Percentiles rank a stretch among this genome's conserved stretches.
phyloP scores from a whole-genome alignment of 805 yeast species.

The Myxozyma udenii region DNA sequence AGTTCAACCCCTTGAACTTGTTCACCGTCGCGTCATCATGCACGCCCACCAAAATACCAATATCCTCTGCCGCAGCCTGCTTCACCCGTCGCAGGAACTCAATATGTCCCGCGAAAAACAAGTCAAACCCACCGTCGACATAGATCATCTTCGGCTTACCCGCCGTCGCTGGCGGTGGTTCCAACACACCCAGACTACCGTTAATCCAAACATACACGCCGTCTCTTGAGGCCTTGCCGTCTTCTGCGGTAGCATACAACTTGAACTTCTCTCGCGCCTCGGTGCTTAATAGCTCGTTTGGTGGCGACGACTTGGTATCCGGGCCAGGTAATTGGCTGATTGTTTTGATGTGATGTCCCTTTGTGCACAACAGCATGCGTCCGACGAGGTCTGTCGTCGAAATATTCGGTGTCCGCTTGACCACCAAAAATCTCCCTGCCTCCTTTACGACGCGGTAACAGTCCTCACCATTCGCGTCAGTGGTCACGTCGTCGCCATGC shows the following conservation, averaged over 20 bases:
- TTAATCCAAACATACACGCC: constrained; percentile 51
- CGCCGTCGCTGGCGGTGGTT: constrained; percentile 28
- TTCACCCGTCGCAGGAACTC: constrained; percentile 58
- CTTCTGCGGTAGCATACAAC: constrained; percentile 58
- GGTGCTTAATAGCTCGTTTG: constrained; percentile 32
- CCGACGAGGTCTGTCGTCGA: constrained; percentile 94
- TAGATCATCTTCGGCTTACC: constrained; percentile 43
- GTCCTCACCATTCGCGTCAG: constrained; percentile 93
- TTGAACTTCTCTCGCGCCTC: constrained; percentile 47
- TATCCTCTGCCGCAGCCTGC: constrained; percentile 32
- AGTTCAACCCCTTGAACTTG: constrained; percentile 56
- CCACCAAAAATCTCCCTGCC: constrained; percentile 81
- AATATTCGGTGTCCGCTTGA: constrained; percentile 88
- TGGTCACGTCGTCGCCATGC: constrained; percentile 96
- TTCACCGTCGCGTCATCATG: constrained; percentile 58
- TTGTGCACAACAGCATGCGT: constrained; percentile 66
- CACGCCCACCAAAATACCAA: constrained; percentile 61
- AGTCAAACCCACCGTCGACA: constrained; percentile 83
- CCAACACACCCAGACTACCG: constrained; percentile 37
- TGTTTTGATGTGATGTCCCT: constrained; percentile 52
- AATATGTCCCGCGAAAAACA: constrained; percentile 92
- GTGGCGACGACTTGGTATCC: not conserved
- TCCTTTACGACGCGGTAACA: constrained; percentile 83
- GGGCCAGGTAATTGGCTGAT: constrained; percentile 26
- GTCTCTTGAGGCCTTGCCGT: constrained; percentile 59